A percentile compares a stretch with the other conserved stretches of the same genome.
phyloP scores from a whole-genome alignment of 2,329 filamentous ascomycete species.

The Claviceps sp. region DNA sequence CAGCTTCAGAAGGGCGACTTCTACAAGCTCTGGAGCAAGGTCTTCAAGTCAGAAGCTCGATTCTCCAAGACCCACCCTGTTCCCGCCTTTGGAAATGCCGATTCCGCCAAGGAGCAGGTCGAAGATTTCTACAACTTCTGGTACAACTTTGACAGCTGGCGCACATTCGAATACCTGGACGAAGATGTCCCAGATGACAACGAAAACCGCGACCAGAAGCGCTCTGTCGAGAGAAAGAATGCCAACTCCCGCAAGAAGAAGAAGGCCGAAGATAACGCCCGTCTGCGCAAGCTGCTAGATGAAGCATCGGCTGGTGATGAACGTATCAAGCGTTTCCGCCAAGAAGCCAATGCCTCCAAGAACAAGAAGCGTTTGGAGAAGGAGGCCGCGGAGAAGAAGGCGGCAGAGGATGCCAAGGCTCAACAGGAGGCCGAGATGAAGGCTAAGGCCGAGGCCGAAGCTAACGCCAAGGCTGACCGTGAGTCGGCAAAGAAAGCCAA shows the following conservation, averaged over 20 bases:
- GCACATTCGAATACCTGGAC: conserved; percentile 94
- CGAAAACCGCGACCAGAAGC: conserved; percentile 97
- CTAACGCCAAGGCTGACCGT: conserved; percentile 69
- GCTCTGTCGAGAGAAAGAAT: conserved; percentile 97
- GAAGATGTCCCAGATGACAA: conserved; percentile 98
- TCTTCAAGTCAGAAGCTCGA: conserved; percentile 83
- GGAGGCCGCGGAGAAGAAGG: conserved; percentile 81
- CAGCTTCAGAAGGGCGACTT: conserved; percentile 73
- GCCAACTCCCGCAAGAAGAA: conserved; percentile 96
- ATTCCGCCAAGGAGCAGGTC: conserved; percentile 77
- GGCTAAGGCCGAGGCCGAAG: conserved; percentile 71
- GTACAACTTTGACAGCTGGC: conserved; percentile 99
- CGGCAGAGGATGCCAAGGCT: conserved; percentile 70
- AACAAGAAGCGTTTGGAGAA: conserved; percentile 87
- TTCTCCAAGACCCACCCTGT: conserved; percentile 90
- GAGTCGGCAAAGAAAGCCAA: conserved; percentile 90
- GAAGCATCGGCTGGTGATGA: conserved; percentile 74
- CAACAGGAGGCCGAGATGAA: conserved; percentile 75
- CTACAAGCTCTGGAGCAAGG: conserved; percentile 85
- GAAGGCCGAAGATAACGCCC: conserved; percentile 94
- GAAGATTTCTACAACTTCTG: conserved; percentile 99
- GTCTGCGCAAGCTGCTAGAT: conserved; percentile 81
- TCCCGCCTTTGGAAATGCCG: conserved; percentile 70
- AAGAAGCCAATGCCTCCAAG: conserved; percentile 84
- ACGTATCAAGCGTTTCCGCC: conserved; percentile 93